A percentile compares a stretch with the other conserved stretches of the same genome.
Evolutionary conservation across 768 basidiomycete genomes (phyloP).

Genomic region (Melanogaster broomeanus): DNA sequence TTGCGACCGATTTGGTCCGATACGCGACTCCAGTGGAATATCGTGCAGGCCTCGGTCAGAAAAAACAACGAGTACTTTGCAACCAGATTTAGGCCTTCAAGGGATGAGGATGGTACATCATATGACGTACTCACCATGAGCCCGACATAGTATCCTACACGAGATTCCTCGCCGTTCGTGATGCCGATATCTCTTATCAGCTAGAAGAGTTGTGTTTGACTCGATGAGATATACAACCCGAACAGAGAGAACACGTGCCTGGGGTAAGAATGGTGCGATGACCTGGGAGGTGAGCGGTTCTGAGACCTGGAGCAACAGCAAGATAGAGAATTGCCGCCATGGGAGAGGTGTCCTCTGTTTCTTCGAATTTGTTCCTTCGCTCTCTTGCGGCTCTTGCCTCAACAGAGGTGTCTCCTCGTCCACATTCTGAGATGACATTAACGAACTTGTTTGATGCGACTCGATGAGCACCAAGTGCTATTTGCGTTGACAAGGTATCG

Average conservation of each 20-base stretch:
- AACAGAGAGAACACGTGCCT: conserved; percentile 38
- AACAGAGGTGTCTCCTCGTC: conserved; percentile 69
- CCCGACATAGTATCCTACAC: conserved; percentile 50
- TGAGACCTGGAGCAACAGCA: conserved; percentile 69
- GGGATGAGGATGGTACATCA: neutral
- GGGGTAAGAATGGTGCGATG: conserved; percentile 72
- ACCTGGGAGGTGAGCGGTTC: conserved; percentile 76
- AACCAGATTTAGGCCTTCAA: neutral
- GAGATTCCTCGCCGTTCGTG: conserved; percentile 46
- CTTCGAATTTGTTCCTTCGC: conserved; percentile 20
- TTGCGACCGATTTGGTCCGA: conserved; percentile 53
- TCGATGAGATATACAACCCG: neutral
- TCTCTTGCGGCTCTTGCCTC: conserved; percentile 10
- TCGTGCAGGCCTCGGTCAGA: conserved; percentile 47
- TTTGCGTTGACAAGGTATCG: neutral
- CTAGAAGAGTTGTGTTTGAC: conserved; percentile 5
- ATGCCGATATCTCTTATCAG: conserved; percentile 34
- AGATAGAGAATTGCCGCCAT: conserved; percentile 65
- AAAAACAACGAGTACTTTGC: conserved; percentile 51
- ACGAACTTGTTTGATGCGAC: too few species aligned
- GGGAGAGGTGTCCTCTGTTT: conserved; percentile 56
- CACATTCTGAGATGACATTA: conserved; percentile 13
- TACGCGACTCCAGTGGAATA: conserved; percentile 50
- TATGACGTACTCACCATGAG: conserved; percentile 39
- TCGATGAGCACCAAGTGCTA: neutral